Percentiles rank a stretch among this genome's conserved stretches.
phyloP scores from a whole-genome alignment of 371 early-diverging fungal species.

The Mucor lusitanicus region DNA sequence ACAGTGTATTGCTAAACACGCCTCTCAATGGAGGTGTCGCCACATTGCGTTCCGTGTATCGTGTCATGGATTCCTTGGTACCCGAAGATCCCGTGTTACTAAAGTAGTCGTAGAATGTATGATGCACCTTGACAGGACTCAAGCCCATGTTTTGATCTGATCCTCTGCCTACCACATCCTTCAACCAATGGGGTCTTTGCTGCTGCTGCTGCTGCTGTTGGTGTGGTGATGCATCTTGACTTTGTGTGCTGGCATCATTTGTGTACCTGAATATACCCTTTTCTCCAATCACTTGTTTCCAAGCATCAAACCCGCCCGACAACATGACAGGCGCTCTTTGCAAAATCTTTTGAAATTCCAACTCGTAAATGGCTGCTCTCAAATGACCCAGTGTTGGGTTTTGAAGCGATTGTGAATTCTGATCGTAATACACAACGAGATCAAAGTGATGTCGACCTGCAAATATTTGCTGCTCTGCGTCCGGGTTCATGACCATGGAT shows the following conservation, averaged over 20 bases:
- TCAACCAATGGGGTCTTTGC: background rate
- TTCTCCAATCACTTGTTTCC: conserved; percentile 54
- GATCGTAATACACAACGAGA: conserved; percentile 77
- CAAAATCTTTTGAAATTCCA: conserved; percentile 55
- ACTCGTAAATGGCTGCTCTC: conserved; percentile 58
- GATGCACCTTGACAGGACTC: conserved; percentile 14
- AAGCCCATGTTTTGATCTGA: background rate
- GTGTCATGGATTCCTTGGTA: conserved; percentile 15
- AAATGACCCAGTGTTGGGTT: conserved; percentile 39
- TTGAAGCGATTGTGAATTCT: conserved; percentile 35
- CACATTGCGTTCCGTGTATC: background rate
- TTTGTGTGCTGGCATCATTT: background rate
- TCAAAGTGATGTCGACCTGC: conserved; percentile 68
- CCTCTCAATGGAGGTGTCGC: conserved; percentile 19
- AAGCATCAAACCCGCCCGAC: conserved; percentile 76
- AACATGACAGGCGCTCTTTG: conserved; percentile 65
- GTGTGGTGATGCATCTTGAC: background rate
- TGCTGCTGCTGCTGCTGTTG: background rate
- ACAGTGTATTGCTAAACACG: conserved; percentile 12
- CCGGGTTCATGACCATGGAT: conserved; percentile 34
- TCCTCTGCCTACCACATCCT: background rate
- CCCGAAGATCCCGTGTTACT: conserved; percentile 3
- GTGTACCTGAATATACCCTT: conserved; percentile 26
- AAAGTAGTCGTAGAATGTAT: conserved; percentile 18
- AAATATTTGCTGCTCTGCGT: conserved; percentile 63